Evolutionary conservation across 495 filamentous ascomycete species (phyloP), one percentile per base, ranked within the genome.

Genomic region (Neurospora pannonica): DNA sequence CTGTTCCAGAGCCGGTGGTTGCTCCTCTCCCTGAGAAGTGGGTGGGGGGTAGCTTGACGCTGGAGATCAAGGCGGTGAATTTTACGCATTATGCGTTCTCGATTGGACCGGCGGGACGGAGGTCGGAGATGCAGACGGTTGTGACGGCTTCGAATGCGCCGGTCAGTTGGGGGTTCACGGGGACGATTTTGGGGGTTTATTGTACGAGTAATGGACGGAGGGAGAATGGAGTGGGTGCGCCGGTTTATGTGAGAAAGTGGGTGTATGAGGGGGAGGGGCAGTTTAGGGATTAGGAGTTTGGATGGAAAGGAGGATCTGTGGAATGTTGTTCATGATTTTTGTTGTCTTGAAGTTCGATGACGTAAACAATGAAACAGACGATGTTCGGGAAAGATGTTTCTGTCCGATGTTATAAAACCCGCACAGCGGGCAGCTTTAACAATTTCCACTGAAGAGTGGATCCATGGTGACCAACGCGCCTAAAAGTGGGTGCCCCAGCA

Each of bases 91-190:
- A 85, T 77, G 75, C 78, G 10, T 83, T 88, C 74, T 81, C 83
- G 15, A 83, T 84, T 7, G 83, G 83, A 0, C 82, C 83, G 19
- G 81, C 81, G 24, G 78, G 75, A 43, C 71, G 77, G 9, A 72
- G 78, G 62, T 79, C 75, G 31, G 60, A 79, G 73, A 81, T 79
- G 78, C 70, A 73, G 74, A 79, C 77, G 8, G 71, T 88, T n/a
- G 75, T 83, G 24, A 78, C 81, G 38, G 82, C 79, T 4, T 80
- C 78, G 4, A 87, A 85, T 70, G 80, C 78, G 1, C 76, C 79
- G 38, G 81, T 88, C 7, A 87, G 85, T 75, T 87, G 83, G 81
- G 87, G 85, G 0, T 88, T 87, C 77, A 85, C 85, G 17, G 86
- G 83, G 6, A 78, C 77, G 42, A 75, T 89, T 31, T 74, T 87